Conservation (phyloP, 768 basidiomycete genomes). For the Amanita pseudoporphyria region DNA sequence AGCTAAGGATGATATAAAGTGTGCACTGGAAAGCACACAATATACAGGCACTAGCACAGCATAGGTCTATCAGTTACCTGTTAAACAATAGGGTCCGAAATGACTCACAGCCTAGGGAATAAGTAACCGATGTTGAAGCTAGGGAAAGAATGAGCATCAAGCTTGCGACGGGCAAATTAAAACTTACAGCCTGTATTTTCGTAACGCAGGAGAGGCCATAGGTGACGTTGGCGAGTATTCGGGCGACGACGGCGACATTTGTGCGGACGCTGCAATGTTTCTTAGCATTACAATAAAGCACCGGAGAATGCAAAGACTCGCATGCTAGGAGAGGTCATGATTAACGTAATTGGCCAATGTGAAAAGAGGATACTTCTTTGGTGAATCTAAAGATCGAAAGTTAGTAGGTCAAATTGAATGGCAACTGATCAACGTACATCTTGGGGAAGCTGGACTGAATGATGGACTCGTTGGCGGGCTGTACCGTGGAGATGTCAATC, state of each 20-base stretch:
- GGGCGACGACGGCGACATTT: constrained; percentile 84
- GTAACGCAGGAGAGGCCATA: constrained; percentile 80
- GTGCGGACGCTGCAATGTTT: constrained; percentile 51
- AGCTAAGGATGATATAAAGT: background rate
- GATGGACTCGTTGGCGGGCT: constrained; percentile 86
- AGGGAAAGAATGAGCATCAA: constrained; percentile 10
- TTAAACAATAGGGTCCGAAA: background rate
- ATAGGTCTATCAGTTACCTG: background rate
- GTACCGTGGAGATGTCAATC: constrained; percentile 68
- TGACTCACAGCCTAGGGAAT: constrained; percentile 78
- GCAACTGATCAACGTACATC: constrained; percentile 44
- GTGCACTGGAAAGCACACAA: constrained; percentile 37
- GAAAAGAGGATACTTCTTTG: constrained; percentile 43
- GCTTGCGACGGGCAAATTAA: background rate
- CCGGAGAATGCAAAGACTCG: constrained; percentile 26
- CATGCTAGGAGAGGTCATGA: constrained; percentile 33
- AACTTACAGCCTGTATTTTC: constrained; percentile 84
- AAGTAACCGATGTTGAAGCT: constrained; percentile 85
- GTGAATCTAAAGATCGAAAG: constrained; percentile 46
- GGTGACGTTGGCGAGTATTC: constrained; percentile 94
- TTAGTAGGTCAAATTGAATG: constrained; percentile 13
- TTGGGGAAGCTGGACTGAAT: constrained; percentile 89
- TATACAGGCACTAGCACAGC: constrained; percentile 58
- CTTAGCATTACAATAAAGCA: background rate
- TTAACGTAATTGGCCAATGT: constrained; percentile 15